Percentiles rank a stretch among this genome's conserved stretches.
Conservation (phyloP, 345 rosid species). For the Heritiera fomes region DNA sequence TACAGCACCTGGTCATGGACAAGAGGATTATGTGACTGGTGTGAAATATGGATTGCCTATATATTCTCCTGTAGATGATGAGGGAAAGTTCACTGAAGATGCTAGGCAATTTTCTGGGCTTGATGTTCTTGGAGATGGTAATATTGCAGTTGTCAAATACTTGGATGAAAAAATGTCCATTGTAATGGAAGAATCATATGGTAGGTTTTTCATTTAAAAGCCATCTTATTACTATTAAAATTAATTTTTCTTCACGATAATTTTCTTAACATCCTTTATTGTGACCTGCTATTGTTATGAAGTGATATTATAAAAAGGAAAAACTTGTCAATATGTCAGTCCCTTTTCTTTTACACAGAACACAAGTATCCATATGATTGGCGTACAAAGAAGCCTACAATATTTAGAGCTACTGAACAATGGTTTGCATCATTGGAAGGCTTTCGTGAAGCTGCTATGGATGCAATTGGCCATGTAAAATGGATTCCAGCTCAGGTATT, state of each 20-base stretch:
- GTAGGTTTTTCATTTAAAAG: conserved; percentile 40
- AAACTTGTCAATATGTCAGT: conserved; percentile 13
- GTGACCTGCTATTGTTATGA: background rate
- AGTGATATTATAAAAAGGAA: conserved; percentile 11
- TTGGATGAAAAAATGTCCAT: conserved; percentile 68
- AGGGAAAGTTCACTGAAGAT: conserved; percentile 90
- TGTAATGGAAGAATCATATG: conserved; percentile 86
- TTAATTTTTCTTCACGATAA: conserved; percentile 17
- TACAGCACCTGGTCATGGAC: conserved; percentile 99
- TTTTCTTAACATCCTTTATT: background rate
- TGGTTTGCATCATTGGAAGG: conserved; percentile 99
- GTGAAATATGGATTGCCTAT: conserved; percentile 82
- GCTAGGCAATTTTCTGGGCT: conserved; percentile 86
- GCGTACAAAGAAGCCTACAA: conserved; percentile 93
- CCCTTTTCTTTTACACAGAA: conserved; percentile 45
- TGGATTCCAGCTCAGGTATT: conserved; percentile 95
- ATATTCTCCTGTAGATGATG: conserved; percentile 85
- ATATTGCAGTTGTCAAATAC: conserved; percentile 71
- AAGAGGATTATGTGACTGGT: conserved; percentile 89
- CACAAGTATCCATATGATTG: conserved; percentile 98
- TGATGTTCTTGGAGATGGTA: conserved; percentile 92
- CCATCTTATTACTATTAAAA: background rate
- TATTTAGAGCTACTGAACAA: conserved; percentile 97
- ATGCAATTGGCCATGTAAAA: conserved; percentile 75
- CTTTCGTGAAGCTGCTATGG: conserved; percentile 74